These are phyloP conservation scores for Erythrobasidium hasegawianum DNA, from an alignment of 1,284 basidiomycete species.

Conservation along the genomic window DNA sequence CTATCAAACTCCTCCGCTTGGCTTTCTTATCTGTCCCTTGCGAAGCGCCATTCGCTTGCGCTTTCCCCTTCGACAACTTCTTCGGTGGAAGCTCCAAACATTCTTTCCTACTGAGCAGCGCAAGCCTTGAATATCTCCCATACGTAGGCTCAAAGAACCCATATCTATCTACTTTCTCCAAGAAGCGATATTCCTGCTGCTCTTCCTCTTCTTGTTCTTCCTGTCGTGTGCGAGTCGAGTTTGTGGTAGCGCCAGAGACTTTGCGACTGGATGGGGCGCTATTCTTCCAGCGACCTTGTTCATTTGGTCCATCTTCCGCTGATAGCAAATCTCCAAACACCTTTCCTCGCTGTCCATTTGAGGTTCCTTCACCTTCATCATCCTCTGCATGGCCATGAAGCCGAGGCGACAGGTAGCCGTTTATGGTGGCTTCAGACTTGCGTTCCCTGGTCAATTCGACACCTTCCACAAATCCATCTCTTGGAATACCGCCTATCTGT, in stretches of 20 bases:
- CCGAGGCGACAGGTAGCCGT: slow-evolving; percentile 12
- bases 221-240: slow-evolving; percentile 8
- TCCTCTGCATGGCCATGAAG: slow-evolving; percentile 51
- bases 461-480: slow-evolving; percentile 85
- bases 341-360: slow-evolving; percentile 12
- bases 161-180: slow-evolving; percentile 35
- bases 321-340: slow-evolving; percentile 13
- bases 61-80: slow-evolving; percentile 9
- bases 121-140: slow-evolving; percentile 36
- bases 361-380: not conserved
- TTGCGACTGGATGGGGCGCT: slow-evolving; percentile 7
- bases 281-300: not conserved
- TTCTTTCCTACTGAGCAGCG: slow-evolving; percentile 32
- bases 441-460: slow-evolving; percentile 77
- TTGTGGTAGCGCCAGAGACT: slow-evolving; percentile 11
- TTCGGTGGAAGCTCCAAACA: slow-evolving; percentile 34
- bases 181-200: slow-evolving; percentile 18
- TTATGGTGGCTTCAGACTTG: slow-evolving; percentile 16
- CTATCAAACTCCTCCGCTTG: slow-evolving; percentile 2
- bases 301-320: not conserved
- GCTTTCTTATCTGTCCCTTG: not conserved
- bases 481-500: slow-evolving; percentile 74
- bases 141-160: slow-evolving; percentile 44
- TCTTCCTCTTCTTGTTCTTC: slow-evolving; percentile 9
- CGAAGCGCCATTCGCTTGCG: not conserved